Evolutionary conservation across 2,329 filamentous ascomycete genomes (phyloP), one percentile per base, ranked within the genome.

Genomic region (Scytalidium sp.): DNA sequence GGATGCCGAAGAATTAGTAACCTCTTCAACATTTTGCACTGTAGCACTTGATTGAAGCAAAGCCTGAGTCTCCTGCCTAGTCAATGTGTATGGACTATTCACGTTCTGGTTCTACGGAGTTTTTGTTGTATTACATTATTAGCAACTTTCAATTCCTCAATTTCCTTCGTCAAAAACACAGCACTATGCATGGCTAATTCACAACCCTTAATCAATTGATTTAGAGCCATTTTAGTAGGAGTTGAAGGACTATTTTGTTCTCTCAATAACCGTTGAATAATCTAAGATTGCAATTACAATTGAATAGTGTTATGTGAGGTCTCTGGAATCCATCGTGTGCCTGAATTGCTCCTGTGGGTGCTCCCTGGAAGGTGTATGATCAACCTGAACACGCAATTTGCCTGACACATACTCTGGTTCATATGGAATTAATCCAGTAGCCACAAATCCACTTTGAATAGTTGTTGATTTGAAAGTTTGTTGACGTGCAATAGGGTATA

Each of bases 331-430:
- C 19, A 56, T 46, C 40, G 23, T 11, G 36, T 44, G 15, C 27
- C 40, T 10, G 13, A 10, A 39, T 41, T n/a, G n/a, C n/a, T n/a
- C n/a, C n/a, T n/a, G n/a, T n/a, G n/a, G n/a, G n/a, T n/a, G n/a
- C n/a, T n/a, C n/a, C n/a, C 39, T 44, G 43, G 47, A 22, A 39
- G 36, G 46, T 5, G 50, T 49, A 15, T 49, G 41, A 21, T 45
- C 15, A 40, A 50, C 27, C 19, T 5, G 27, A 46, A 45, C 27
- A 10, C 10, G n/a, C 20, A 6, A 32, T 47, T 58, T 61, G 40
- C 53, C 61, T 45, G 65, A 19, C 29, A 67, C 61, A 22, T 51
- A 56, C 11, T 64, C 57, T 59, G 56, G 60, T 53, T 67, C 43
- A 43, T 58, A 54, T 46, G 60, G 61, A 43, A 64, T 51, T 46